Base-by-base conservation (phyloP, 805 yeast genomes). In the Metschnikowia proteae region DNA sequence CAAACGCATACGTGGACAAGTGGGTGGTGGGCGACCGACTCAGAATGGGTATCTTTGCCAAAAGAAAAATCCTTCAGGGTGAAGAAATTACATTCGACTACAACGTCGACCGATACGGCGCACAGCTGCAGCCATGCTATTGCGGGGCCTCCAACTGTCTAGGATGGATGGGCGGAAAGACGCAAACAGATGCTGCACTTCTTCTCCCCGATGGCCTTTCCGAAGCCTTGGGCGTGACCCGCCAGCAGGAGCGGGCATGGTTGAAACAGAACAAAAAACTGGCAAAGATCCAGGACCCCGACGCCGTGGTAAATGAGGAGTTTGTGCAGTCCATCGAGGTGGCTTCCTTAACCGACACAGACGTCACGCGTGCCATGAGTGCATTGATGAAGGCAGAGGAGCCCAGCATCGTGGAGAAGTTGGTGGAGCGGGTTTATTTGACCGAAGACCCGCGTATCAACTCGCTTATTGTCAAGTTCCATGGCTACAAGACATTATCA, bases 51-150 rank as follows among this genome's bases (percentile, higher is more conserved):
- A 86, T 92, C 25, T 94, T 92, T 64, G 88, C 97, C 44, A 86
- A 86, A 57, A 74, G 96, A 54, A 67, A 74, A 27, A 88, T 92
- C 45, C 39, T 55, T 6, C 65, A 66, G 50, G 97, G 96, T 47
- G 98, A 94, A 66, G 99, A 92, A 64, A 81, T 92, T 56, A 88
- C 97, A 0, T 86, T 86, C 65, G 91, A 86, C 62, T 92, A 92
- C 66, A 92, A 92, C 60, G 98, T 94, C 31, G 99, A 92, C 67
- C 75, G 98, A 54, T 92, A 91, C 64, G 99, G 99, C 29, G 96
- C 97, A 1, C 84, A 83, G 50, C 89, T 95, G 10, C 98, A 94
- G 69, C 86, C 87, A 30, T 92, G 99, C 68, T 87, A 86, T 67
- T 92, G 99, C 71, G 97, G 96, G 3, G 95, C 90, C 55, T 75